These are phyloP conservation scores for Solanum hybrid DNA, from an alignment of 305 asterid species.

Conservation along the genomic window DNA sequence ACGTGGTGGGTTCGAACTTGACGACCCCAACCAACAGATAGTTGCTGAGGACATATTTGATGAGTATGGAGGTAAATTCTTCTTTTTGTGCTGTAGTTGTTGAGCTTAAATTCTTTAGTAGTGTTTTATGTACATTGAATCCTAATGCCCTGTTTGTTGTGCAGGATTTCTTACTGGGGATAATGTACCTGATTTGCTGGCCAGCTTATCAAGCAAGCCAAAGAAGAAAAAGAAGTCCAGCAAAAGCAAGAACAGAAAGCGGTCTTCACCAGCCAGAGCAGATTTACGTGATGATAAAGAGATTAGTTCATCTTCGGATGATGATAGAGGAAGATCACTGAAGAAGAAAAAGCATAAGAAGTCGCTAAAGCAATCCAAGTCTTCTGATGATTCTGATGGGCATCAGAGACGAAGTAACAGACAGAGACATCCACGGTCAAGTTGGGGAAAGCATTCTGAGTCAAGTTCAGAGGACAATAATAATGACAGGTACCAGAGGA, in stretches of 20 bases:
- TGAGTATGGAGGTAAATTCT: slow-evolving; percentile 83
- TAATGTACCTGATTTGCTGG: slow-evolving; percentile 60
- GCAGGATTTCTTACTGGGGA: slow-evolving; percentile 74
- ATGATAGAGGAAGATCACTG: slow-evolving; percentile 29
- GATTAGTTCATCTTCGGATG: slow-evolving; percentile 28
- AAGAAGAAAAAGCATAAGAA: slow-evolving; percentile 35
- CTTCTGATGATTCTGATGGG: slow-evolving; percentile 40
- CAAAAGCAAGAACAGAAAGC: slow-evolving; percentile 47
- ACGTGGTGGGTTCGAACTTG: slow-evolving; percentile 72
- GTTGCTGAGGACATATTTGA: slow-evolving; percentile 97
- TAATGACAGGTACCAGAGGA: background rate
- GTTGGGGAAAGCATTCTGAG: slow-evolving; percentile 19
- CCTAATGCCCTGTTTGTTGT: background rate
- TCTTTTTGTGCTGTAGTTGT: background rate
- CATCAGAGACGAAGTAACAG: slow-evolving; percentile 25
- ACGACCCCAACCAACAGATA: slow-evolving; percentile 95
- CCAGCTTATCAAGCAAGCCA: slow-evolving; percentile 43
- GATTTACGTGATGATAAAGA: slow-evolving; percentile 27
- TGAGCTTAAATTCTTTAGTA: background rate
- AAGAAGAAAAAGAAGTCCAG: slow-evolving; percentile 42
- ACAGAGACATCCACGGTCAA: slow-evolving; percentile 20
- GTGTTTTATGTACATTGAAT: background rate
- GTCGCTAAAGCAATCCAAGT: slow-evolving; percentile 29
- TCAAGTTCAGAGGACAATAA: background rate
- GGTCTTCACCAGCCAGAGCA: slow-evolving; percentile 22